Conservation (phyloP, 116 monocot genomes). For the Papilionanthe hybrid region DNA sequence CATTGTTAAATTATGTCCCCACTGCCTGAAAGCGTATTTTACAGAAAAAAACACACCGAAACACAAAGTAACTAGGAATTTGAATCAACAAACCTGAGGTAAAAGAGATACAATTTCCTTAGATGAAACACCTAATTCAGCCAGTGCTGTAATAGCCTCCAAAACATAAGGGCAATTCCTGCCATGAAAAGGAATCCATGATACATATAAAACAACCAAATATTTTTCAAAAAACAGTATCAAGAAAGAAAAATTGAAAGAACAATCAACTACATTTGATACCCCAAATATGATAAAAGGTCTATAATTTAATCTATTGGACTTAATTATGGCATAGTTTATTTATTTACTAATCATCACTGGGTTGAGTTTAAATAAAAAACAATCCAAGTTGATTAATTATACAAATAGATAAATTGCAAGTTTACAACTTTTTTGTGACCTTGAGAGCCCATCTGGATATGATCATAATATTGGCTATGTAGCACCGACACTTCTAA, state of each 20-base stretch:
- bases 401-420: background rate
- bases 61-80: background rate
- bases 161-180: conserved; percentile 86
- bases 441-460: background rate
- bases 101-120: conserved; percentile 79
- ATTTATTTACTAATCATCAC: background rate
- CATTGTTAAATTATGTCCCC: background rate
- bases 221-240: background rate
- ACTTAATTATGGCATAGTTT: background rate
- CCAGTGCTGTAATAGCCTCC: conserved; percentile 89
- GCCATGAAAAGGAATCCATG: conserved; percentile 12
- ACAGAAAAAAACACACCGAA: background rate
- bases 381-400: background rate
- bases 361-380: background rate
- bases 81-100: conserved; percentile 60
- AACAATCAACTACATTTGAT: background rate
- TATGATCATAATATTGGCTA: background rate
- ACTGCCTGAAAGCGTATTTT: background rate
- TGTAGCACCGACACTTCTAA: too few species aligned
- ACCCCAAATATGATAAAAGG: background rate
- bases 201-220: background rate
- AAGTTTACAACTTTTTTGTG: background rate
- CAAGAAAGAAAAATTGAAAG: background rate
- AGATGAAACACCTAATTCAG: conserved; percentile 80
- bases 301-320: background rate